These are phyloP conservation scores for Aureobasidium sp. DNA, from an alignment of 2,329 filamentous ascomycete genomes.

Conservation along the genomic window DNA sequence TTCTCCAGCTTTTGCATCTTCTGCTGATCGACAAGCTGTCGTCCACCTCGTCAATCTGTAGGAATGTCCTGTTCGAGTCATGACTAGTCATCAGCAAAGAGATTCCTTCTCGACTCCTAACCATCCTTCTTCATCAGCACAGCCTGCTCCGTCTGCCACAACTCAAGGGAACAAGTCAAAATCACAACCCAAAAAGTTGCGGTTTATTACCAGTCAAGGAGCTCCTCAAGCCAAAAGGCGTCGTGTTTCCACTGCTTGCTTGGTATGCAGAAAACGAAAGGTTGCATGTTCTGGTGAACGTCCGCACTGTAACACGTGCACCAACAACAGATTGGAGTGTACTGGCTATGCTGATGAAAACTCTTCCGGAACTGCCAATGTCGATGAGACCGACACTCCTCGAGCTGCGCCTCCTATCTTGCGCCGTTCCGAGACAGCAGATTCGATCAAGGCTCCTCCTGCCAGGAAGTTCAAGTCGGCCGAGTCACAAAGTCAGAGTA, in stretches of 20 bases:
- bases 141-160: not conserved
- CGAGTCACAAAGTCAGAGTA: not conserved
- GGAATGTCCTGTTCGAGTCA: not conserved
- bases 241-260: slow-evolving; percentile 63
- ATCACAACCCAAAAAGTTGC: slow-evolving; percentile 26
- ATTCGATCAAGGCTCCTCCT: not conserved
- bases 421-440: not conserved
- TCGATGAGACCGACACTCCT: not conserved
- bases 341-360: slow-evolving; percentile 36
- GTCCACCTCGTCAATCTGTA: not conserved
- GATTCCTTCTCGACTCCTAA: not conserved
- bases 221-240: slow-evolving; percentile 71
- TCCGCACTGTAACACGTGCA: slow-evolving; percentile 37
- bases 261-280: slow-evolving; percentile 42
- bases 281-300: slow-evolving; percentile 39
- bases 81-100: slow-evolving; percentile 5
- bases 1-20: not conserved
- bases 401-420: not conserved
- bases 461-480: not conserved
- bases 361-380: not conserved
- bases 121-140: not conserved
- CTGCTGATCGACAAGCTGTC: not conserved
- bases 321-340: slow-evolving; percentile 40
- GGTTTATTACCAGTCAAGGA: slow-evolving; percentile 75
- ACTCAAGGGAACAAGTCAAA: slow-evolving; percentile 1